These are phyloP conservation scores for Daldinia sp. DNA, from an alignment of 2,329 filamentous ascomycete species.

Conservation along the genomic window DNA sequence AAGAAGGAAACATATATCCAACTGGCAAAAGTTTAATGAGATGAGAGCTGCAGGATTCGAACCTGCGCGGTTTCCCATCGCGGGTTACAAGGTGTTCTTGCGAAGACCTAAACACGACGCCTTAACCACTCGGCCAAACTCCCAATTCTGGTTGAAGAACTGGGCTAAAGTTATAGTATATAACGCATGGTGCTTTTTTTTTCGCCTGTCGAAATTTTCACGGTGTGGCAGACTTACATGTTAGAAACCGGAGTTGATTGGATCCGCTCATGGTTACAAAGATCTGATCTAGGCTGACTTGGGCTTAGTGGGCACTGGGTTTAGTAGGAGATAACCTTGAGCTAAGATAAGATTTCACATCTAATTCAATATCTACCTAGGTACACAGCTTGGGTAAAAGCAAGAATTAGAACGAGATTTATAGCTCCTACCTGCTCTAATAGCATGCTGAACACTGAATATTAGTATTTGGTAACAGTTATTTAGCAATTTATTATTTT, in stretches of 20 bases:
- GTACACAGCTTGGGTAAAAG: background rate
- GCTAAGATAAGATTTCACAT: background rate
- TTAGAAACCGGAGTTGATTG: background rate
- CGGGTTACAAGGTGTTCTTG: constrained; percentile 46
- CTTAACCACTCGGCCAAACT: constrained; percentile 69
- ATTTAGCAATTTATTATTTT: background rate
- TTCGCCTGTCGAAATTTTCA: background rate
- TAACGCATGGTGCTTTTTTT: background rate
- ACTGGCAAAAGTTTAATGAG: constrained; percentile 23
- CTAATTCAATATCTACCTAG: background rate
- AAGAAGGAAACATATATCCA: background rate
- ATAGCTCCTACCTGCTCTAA: background rate
- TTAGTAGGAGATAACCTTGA: background rate
- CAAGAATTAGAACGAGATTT: background rate
- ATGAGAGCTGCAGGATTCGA: constrained; percentile 65
- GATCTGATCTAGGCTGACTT: constrained; percentile 3
- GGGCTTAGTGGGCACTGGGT: background rate
- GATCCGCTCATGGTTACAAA: background rate
- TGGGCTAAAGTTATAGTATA: background rate
- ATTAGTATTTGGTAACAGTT: background rate
- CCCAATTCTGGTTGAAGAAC: constrained; percentile 42
- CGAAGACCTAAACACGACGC: constrained; percentile 64
- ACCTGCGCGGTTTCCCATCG: constrained; percentile 61
- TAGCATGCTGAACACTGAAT: background rate
- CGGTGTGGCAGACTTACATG: background rate